Percentiles rank a stretch among this genome's conserved stretches.
phyloP scores from a whole-genome alignment of 106 monocot genomes.

The Dendrobium officinale region DNA sequence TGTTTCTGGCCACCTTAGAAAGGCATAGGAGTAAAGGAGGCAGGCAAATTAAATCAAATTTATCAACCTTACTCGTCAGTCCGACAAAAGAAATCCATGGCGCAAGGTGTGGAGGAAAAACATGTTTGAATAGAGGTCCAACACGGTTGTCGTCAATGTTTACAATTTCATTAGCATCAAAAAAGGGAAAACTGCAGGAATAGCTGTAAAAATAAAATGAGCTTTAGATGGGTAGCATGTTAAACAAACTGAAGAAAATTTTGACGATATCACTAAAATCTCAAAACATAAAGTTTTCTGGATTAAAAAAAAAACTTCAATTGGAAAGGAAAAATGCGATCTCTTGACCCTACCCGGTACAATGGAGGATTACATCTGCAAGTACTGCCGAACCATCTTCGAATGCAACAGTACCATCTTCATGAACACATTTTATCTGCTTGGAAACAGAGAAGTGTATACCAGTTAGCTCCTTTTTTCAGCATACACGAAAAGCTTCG shows the following conservation, averaged over 20 bases:
- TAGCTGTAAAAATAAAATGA: slow-evolving; percentile 17
- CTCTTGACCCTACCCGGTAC: slow-evolving; percentile 26
- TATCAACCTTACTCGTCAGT: slow-evolving; percentile 29
- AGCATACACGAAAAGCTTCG: no score
- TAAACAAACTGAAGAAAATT: not conserved
- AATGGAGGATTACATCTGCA: slow-evolving; percentile 36
- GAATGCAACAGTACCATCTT: slow-evolving; percentile 31
- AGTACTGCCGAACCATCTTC: slow-evolving; percentile 22
- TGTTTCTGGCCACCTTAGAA: no score
- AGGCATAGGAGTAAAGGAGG: not conserved
- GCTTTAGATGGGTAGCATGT: not conserved
- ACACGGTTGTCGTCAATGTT: slow-evolving; percentile 43
- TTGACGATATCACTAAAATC: not conserved
- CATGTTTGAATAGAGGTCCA: slow-evolving; percentile 45
- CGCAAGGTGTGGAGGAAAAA: slow-evolving; percentile 33
- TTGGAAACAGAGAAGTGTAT: not conserved
- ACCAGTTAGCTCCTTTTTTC: not conserved
- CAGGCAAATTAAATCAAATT: not conserved
- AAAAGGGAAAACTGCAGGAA: slow-evolving; percentile 40
- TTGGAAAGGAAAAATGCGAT: not conserved
- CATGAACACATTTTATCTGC: slow-evolving; percentile 28
- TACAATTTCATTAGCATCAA: slow-evolving; percentile 24
- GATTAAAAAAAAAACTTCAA: not conserved
- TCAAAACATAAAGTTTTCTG: no score
- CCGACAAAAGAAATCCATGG: slow-evolving; percentile 42